Conservation (phyloP, 78 protist species). For the Cavenderia fasciculata region DNA sequence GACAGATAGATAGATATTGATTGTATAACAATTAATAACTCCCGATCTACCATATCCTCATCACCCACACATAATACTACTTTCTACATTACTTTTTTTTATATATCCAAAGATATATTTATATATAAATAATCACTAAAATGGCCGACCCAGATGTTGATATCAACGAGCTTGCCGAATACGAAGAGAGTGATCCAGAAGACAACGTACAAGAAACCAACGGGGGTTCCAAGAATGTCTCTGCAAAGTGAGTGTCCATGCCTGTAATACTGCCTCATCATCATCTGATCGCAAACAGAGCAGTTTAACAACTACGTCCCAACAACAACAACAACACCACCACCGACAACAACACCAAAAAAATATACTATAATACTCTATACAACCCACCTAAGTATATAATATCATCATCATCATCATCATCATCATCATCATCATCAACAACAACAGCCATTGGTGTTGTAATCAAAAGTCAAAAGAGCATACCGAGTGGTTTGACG, state of each 20-base stretch:
- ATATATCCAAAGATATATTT: neutral
- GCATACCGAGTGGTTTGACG: neutral
- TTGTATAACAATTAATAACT: neutral
- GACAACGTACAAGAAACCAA: slow-evolving; percentile 17
- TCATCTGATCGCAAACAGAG: neutral
- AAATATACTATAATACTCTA: neutral
- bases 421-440: neutral
- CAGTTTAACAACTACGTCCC: neutral
- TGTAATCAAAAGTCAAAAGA: neutral
- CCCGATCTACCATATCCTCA: neutral
- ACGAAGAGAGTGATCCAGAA: slow-evolving; percentile 72
- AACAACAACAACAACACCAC: neutral
- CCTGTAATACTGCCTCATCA: neutral
- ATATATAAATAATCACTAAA: slow-evolving; percentile 11
- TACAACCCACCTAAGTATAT: neutral
- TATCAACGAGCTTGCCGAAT: slow-evolving; percentile 75
- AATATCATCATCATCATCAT: neutral
- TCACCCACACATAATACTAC: too few relatives aligned
- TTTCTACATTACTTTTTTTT: neutral
- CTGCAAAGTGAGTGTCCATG: slow-evolving; percentile 67
- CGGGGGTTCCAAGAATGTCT: slow-evolving; percentile 22
- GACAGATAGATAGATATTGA: neutral
- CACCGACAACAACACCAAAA: neutral
- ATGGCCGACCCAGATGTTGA: slow-evolving; percentile 70
- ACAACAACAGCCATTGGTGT: neutral